Conservation (phyloP, 2,329 filamentous ascomycete species). For the Dothistroma septosporum region DNA sequence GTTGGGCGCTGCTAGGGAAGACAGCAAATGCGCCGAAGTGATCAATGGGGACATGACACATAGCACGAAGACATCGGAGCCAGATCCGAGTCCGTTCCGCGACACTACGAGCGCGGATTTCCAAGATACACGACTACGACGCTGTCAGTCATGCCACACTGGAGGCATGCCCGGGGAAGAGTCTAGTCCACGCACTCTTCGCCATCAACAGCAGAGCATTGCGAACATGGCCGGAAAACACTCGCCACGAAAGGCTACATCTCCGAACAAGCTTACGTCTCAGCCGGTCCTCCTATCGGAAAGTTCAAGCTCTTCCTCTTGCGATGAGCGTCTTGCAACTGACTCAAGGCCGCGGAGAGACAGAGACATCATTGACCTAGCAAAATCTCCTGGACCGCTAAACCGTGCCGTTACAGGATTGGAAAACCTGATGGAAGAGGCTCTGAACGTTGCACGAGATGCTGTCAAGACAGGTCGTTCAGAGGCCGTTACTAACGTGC, state of each 20-base stretch:
- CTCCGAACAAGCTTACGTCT: neutral
- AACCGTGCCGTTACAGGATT: constrained; percentile 37
- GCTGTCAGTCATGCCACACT: neutral
- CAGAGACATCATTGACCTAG: neutral
- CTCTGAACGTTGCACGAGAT: constrained; percentile 36
- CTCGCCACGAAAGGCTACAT: neutral
- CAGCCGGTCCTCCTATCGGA: neutral
- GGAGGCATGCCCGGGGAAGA: neutral
- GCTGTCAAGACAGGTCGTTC: constrained; percentile 32
- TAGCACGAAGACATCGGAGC: constrained; percentile 13
- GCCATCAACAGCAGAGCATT: neutral
- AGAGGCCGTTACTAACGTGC: constrained; percentile 39
- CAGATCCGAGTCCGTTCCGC: constrained; percentile 5
- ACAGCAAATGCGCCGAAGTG: neutral
- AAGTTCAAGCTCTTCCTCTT: neutral
- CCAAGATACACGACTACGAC: neutral
- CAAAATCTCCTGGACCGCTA: constrained; percentile 8
- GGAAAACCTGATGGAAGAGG: constrained; percentile 43
- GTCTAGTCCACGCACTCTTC: neutral
- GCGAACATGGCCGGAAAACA: neutral
- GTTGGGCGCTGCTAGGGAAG: neutral
- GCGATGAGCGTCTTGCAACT: neutral
- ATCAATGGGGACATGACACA: neutral
- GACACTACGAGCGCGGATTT: neutral
- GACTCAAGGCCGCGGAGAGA: neutral